These are phyloP conservation scores for Aspergillus udagawae DNA, from an alignment of 2,329 filamentous ascomycete species.

Conservation along the genomic window DNA sequence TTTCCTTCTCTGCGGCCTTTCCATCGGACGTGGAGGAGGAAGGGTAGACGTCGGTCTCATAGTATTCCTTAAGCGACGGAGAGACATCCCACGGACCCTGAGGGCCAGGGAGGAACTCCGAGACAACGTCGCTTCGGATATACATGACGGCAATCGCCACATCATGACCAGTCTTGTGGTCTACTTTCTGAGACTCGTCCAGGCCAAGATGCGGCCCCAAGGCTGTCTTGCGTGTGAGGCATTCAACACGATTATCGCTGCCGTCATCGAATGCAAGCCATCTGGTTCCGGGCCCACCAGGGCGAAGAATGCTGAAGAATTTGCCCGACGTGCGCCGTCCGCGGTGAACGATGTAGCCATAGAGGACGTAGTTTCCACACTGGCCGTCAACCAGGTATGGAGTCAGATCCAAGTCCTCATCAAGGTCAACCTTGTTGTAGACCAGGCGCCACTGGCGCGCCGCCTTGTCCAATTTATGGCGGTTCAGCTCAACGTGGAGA, in stretches of 20 bases:
- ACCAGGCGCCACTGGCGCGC: slow-evolving; percentile 56
- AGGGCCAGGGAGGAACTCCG: slow-evolving; percentile 38
- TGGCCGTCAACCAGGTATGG: slow-evolving; percentile 30
- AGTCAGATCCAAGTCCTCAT: slow-evolving; percentile 51
- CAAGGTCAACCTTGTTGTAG: slow-evolving; percentile 52
- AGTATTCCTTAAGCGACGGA: slow-evolving; percentile 38
- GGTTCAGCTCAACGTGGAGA: slow-evolving; percentile 53
- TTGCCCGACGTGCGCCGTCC: slow-evolving; percentile 55
- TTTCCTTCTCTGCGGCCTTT: slow-evolving; percentile 15
- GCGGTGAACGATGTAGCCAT: slow-evolving; percentile 58
- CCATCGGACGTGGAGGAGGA: slow-evolving; percentile 7
- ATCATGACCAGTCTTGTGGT: slow-evolving; percentile 42
- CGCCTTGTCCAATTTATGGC: slow-evolving; percentile 53
- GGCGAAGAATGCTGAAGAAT: slow-evolving; percentile 59
- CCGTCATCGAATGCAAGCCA: slow-evolving; percentile 60
- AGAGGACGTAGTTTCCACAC: slow-evolving; percentile 51
- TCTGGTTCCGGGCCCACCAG: slow-evolving; percentile 50
- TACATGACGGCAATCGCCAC: slow-evolving; percentile 56
- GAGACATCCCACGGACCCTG: slow-evolving; percentile 48
- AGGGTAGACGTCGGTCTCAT: slow-evolving; percentile 27
- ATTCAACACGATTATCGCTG: slow-evolving; percentile 53
- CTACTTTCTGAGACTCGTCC: slow-evolving; percentile 37
- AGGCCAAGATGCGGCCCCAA: slow-evolving; percentile 49
- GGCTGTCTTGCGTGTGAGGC: slow-evolving; percentile 54
- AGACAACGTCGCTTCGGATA: slow-evolving; percentile 47